A percentile compares a stretch with the other conserved stretches of the same genome.
These are phyloP conservation scores for Saccharum hybrid DNA, from an alignment of 202 grass and related monocot genomes.

Conservation along the genomic window DNA sequence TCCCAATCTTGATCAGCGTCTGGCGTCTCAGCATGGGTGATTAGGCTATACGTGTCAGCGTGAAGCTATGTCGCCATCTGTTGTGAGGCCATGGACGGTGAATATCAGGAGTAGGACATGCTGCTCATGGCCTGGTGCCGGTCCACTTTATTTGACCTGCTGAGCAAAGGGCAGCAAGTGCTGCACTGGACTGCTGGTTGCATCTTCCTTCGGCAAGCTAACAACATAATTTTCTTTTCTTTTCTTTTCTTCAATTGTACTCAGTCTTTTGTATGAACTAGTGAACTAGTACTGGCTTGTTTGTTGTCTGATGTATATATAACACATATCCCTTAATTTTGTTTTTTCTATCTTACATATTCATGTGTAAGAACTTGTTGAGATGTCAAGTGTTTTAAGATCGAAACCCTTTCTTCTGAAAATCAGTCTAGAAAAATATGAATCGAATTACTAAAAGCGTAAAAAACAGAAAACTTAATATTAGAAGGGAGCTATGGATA, in stretches of 20 bases:
- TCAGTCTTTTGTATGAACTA: not conserved
- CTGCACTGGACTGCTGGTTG: not conserved
- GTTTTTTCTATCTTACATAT: not conserved
- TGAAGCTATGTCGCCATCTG: not conserved
- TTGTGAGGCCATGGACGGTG: not conserved
- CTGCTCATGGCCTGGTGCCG: not conserved
- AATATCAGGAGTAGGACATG: not conserved
- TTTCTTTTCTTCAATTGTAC: not conserved
- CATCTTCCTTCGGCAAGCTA: not conserved
- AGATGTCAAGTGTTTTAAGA: not conserved
- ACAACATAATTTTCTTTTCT: not conserved
- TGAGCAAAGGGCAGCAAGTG: not conserved
- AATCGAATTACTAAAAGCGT: not conserved
- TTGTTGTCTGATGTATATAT: constrained; percentile 2
- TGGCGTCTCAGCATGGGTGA: not conserved
- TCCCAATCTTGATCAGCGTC: not conserved
- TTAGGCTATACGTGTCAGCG: not conserved
- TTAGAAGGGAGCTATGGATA: not conserved
- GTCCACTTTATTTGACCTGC: not conserved
- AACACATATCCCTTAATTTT: not conserved
- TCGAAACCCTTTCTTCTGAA: not conserved
- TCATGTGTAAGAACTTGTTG: not conserved
- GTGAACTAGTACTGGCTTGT: not conserved
- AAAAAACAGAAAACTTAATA: not conserved
- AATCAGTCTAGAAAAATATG: not conserved